Evolutionary conservation across 1,284 basidiomycete species (phyloP).

Genomic region (Cystobasidiaceae sp.): DNA sequence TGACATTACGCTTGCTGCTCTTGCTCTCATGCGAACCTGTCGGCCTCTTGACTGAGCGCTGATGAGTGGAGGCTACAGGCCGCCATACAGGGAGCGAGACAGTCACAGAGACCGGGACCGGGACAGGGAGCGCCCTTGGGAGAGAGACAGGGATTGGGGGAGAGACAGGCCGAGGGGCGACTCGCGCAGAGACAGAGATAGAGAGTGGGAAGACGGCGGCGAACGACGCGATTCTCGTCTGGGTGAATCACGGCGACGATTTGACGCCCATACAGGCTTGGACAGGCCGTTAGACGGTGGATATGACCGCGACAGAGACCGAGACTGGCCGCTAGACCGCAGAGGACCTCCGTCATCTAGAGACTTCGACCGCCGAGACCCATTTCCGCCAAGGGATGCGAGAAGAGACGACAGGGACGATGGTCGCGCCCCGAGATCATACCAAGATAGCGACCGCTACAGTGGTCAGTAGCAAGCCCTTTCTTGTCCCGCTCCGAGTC

Average conservation of each 20-base stretch:
- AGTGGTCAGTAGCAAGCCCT: background rate
- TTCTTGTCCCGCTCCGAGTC: too few species aligned
- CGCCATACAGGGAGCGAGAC: conserved; percentile 1
- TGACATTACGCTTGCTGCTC: background rate
- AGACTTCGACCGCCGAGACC: too few species aligned
- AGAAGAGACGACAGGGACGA: conserved; percentile 1
- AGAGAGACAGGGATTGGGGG: conserved; percentile 23
- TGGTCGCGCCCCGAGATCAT: conserved; percentile 4
- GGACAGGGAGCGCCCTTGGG: conserved; percentile 3
- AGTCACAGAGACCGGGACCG: conserved; percentile 9
- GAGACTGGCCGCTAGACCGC: conserved; percentile 7
- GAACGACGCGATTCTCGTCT: conserved; percentile 1
- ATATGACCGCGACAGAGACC: conserved; percentile 6
- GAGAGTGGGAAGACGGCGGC: background rate
- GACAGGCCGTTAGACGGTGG: conserved; percentile 11
- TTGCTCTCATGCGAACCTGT: background rate
- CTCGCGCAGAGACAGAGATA: conserved; percentile 8
- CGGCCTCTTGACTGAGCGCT: background rate
- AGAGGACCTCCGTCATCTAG: too few species aligned
- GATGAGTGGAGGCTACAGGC: conserved; percentile 12
- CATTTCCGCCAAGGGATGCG: too few species aligned
- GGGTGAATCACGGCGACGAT: background rate
- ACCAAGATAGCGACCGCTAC: conserved; percentile 1
- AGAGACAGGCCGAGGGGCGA: background rate
- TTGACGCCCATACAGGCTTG: background rate